Evolutionary conservation across 2,329 filamentous ascomycete genomes (phyloP).

Genomic region (Penicillium sp.): DNA sequence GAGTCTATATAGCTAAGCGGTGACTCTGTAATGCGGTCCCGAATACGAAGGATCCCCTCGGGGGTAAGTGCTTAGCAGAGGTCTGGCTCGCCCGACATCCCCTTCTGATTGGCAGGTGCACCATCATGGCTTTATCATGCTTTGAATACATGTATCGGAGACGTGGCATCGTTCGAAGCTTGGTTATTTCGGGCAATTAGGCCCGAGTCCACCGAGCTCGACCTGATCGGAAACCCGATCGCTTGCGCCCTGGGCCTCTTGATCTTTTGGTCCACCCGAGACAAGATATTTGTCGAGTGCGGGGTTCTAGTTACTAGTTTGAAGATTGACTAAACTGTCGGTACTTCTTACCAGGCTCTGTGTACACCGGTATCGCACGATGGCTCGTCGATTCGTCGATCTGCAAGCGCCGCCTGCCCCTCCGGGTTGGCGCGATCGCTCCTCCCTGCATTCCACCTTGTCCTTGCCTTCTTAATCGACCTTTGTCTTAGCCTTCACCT

Average conservation of each 20-base stretch:
- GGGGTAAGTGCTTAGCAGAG: conserved; percentile 4
- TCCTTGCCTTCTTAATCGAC: background rate
- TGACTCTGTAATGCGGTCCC: background rate
- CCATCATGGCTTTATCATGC: background rate
- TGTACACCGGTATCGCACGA: background rate
- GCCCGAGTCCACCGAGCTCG: conserved; percentile 5
- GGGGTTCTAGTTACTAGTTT: no score
- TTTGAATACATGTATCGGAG: background rate
- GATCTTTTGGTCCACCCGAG: background rate
- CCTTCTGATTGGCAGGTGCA: background rate
- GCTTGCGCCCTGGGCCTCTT: background rate
- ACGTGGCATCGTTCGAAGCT: conserved; percentile 2
- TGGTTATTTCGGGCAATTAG: conserved; percentile 8
- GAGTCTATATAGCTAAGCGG: background rate
- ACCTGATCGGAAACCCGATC: conserved; percentile 3
- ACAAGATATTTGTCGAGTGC: no score
- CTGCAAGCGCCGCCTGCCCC: conserved; percentile 5
- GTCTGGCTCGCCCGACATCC: background rate
- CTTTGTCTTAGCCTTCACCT: background rate
- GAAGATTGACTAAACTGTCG: no score
- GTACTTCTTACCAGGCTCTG: background rate
- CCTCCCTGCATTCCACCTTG: background rate
- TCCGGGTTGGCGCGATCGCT: background rate
- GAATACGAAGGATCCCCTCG: conserved; percentile 1
- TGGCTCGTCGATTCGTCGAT: background rate